phyloP scores from a whole-genome alignment of 352 stramenopile genomes.

The Pelagophyceae sp. region DNA sequence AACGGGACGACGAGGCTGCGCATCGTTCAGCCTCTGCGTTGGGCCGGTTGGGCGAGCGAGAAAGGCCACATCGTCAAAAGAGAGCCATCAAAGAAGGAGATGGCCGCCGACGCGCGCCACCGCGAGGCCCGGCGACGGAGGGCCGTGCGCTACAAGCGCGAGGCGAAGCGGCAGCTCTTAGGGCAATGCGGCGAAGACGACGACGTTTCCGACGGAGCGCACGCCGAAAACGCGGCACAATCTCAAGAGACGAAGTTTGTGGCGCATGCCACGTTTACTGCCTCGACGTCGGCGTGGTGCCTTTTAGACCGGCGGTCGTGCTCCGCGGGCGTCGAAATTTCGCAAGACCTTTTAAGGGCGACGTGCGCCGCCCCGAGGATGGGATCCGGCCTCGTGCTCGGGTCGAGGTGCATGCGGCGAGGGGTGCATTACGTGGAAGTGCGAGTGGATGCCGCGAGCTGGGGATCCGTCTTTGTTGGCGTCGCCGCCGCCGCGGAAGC shows the following conservation, averaged over 20 bases:
- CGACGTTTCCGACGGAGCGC: no score
- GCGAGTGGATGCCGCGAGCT: conserved; percentile 88
- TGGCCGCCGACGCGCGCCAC: neutral
- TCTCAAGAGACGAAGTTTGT: no score
- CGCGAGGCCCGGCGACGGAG: neutral
- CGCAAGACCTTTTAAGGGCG: conserved; percentile 20
- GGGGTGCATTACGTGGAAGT: conserved; percentile 97
- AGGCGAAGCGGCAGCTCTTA: no score
- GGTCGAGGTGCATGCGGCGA: conserved; percentile 66
- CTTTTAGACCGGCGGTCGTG: conserved; percentile 17
- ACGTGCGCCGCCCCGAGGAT: conserved; percentile 10
- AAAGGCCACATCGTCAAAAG: conserved; percentile 35
- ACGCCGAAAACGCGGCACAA: no score
- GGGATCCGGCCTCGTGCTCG: conserved; percentile 62
- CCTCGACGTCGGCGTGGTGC: conserved; percentile 5
- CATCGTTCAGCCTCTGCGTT: conserved; percentile 22
- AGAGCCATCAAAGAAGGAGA: neutral
- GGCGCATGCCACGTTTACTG: neutral
- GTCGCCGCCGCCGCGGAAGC: conserved; percentile 72
- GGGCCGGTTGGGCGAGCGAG: conserved; percentile 37
- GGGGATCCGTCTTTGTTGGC: conserved; percentile 93
- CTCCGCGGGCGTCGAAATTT: neutral
- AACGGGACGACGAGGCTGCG: conserved; percentile 32
- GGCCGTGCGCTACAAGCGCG: conserved; percentile 15
- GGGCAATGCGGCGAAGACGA: no score